phyloP scores from a whole-genome alignment of 805 yeast genomes.

The Barnettozyma sp. region DNA sequence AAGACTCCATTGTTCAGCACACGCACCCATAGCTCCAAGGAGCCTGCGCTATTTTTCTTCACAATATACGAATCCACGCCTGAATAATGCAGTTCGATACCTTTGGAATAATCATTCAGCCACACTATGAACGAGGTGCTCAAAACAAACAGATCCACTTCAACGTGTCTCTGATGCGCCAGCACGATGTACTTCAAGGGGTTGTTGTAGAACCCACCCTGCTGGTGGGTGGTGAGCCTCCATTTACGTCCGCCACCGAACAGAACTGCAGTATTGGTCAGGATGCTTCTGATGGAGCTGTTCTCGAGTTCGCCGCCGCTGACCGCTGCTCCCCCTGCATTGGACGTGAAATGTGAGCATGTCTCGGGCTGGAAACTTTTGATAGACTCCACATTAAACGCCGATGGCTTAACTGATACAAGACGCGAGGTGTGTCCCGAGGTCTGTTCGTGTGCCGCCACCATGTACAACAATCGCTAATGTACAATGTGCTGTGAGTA shows the following conservation, averaged over 20 bases:
- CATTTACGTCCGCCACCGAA: conserved; percentile 38
- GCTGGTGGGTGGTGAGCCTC: conserved; percentile 12
- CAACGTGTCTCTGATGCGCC: conserved; percentile 11
- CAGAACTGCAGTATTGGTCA: conserved; percentile 26
- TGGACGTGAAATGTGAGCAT: too few relatives aligned
- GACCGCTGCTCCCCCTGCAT: too few relatives aligned
- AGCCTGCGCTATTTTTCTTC: conserved; percentile 6
- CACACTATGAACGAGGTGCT: conserved; percentile 33
- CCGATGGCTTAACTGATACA: conserved; percentile 27
- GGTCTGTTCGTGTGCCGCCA: too few relatives aligned
- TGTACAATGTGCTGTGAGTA: too few relatives aligned
- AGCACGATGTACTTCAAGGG: conserved; percentile 12
- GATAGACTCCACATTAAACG: conserved; percentile 28
- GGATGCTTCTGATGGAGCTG: background rate
- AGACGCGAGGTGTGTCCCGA: conserved; percentile 3
- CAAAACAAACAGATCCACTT: conserved; percentile 32
- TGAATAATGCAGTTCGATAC: conserved; percentile 32
- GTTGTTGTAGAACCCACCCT: conserved; percentile 1
- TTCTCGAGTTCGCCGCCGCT: conserved; percentile 13
- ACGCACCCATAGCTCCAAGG: conserved; percentile 14
- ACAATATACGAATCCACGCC: conserved; percentile 19
- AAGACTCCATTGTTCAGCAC: conserved; percentile 11
- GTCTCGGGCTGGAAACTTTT: conserved; percentile 13
- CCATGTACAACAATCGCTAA: too few relatives aligned
- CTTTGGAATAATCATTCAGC: conserved; percentile 30